These are phyloP conservation scores for Boletus subcaerulescens DNA, from an alignment of 768 basidiomycete genomes.

Conservation along the genomic window DNA sequence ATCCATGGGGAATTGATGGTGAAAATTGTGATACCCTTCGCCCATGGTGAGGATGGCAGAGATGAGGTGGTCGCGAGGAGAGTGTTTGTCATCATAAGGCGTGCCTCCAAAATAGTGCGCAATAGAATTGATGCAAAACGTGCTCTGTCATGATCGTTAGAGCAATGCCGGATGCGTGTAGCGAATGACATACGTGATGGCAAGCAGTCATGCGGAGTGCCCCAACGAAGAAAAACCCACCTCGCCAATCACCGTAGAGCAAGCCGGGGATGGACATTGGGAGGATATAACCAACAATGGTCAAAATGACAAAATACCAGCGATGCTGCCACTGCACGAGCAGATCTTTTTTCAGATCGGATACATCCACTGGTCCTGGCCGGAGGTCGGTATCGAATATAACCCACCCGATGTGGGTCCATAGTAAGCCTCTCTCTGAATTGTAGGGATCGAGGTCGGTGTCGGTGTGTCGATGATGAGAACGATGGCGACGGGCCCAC, in stretches of 20 bases:
- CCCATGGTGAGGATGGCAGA: conserved; percentile 80
- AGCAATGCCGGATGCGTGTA: background rate
- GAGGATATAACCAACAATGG: conserved; percentile 67
- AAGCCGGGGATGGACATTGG: conserved; percentile 69
- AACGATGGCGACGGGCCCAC: conserved; percentile 84
- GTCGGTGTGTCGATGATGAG: conserved; percentile 83
- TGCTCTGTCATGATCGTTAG: conserved; percentile 47
- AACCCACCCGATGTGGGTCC: conserved; percentile 87
- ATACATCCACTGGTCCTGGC: conserved; percentile 67
- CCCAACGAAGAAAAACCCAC: conserved; percentile 76
- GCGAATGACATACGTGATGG: conserved; percentile 63
- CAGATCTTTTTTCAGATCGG: conserved; percentile 68
- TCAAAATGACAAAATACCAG: conserved; percentile 61
- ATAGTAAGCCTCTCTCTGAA: conserved; percentile 70
- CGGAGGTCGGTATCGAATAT: conserved; percentile 69
- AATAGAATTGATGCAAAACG: conserved; percentile 86
- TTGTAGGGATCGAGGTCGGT: conserved; percentile 86
- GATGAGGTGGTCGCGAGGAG: conserved; percentile 74
- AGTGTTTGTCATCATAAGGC: conserved; percentile 78
- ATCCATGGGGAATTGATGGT: conserved; percentile 86
- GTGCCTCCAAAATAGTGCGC: conserved; percentile 82
- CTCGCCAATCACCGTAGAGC: conserved; percentile 72
- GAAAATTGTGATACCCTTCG: conserved; percentile 71
- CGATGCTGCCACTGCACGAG: conserved; percentile 78
- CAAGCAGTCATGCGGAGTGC: conserved; percentile 68